Evolutionary conservation across 306 rosid species (phyloP), one percentile per base, ranked within the genome.

Genomic region (Dalbergia cultrata): DNA sequence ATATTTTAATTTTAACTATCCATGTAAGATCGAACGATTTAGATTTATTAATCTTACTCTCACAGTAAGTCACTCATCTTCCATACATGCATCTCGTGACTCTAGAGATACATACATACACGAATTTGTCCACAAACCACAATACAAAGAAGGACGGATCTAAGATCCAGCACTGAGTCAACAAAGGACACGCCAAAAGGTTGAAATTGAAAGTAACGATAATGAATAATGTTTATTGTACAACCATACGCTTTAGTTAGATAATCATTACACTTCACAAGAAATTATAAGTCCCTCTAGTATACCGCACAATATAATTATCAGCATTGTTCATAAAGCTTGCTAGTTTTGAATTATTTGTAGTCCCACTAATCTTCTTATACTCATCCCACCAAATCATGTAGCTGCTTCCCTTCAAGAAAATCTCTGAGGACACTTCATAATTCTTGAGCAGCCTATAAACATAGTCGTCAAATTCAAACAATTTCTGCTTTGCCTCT

Each of bases 351-450:
- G 86, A 76, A 41, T 34, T 16, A 60, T 72, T 21, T 13, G 64
- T 5, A 31, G 7, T 5, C 43, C 79, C 89, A 78, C 49, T 34
- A 8, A 69, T 84, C 9, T 2, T 9, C 43, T 72, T 72, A 53
- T 92, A 90, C 17, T 78, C 58, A 0, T 67, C 35, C 94, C 92
- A 94, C 98, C 97, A 90, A 34, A 0, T 0, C 96, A 89, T 92
- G 16, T 84, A 94, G 76, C 90, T 92, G 70, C 96, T 87, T 0
- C 9, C 1, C 10, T 4, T 3, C 43, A 90, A 78, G 84, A 94
- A 92, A 77, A 94, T 90, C 78, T 94, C 96, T 0, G 93, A 83
- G 1, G 96, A 87, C 19, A 90, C 89, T 4, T 66, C 85, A 35
- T 82, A 85, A 0, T 77, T 84, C 49, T 26, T 80, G 3, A 94